A percentile compares a stretch with the other conserved stretches of the same genome.
These are phyloP conservation scores for Metschnikowia hibisci DNA, from an alignment of 805 yeast genomes.

Conservation along the genomic window DNA sequence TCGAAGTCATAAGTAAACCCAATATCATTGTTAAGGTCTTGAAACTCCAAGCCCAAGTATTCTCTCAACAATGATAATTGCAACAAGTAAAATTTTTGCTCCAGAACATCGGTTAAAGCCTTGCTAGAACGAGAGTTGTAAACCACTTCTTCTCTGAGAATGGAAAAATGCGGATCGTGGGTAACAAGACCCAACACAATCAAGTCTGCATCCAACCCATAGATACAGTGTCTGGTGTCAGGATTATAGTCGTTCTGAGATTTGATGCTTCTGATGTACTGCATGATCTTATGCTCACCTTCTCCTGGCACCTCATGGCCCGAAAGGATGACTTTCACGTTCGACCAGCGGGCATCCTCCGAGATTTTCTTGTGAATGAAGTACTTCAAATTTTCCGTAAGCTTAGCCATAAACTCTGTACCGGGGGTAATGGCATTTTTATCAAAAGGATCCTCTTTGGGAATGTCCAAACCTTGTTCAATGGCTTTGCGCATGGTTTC, in stretches of 20 bases:
- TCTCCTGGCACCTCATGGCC: slow-evolving; percentile 98
- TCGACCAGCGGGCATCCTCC: slow-evolving; percentile 83
- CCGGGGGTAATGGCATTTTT: slow-evolving; percentile 95
- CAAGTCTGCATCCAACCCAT: slow-evolving; percentile 94
- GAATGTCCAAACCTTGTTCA: slow-evolving; percentile 66
- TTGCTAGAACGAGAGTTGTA: slow-evolving; percentile 58
- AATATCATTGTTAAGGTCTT: slow-evolving; percentile 59
- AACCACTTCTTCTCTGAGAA: slow-evolving; percentile 90
- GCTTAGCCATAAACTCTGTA: slow-evolving; percentile 90
- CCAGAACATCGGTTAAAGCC: slow-evolving; percentile 50
- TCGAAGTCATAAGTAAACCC: slow-evolving; percentile 80
- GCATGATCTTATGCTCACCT: slow-evolving; percentile 98
- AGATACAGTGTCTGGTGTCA: slow-evolving; percentile 86
- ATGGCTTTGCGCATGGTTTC: slow-evolving; percentile 70
- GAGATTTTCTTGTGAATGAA: slow-evolving; percentile 85
- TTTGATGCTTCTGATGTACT: slow-evolving; percentile 74
- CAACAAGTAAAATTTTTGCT: slow-evolving; percentile 76
- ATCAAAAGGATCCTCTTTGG: slow-evolving; percentile 84
- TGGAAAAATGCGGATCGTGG: slow-evolving; percentile 94
- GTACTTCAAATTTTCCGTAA: slow-evolving; percentile 77
- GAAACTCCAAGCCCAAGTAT: slow-evolving; percentile 82
- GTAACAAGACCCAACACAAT: slow-evolving; percentile 88
- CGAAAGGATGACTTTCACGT: slow-evolving; percentile 68
- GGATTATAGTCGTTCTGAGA: slow-evolving; percentile 71
- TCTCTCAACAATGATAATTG: slow-evolving; percentile 89